phyloP scores from a whole-genome alignment of 2,329 filamentous ascomycete species.

The Hypoxylon sp. region DNA sequence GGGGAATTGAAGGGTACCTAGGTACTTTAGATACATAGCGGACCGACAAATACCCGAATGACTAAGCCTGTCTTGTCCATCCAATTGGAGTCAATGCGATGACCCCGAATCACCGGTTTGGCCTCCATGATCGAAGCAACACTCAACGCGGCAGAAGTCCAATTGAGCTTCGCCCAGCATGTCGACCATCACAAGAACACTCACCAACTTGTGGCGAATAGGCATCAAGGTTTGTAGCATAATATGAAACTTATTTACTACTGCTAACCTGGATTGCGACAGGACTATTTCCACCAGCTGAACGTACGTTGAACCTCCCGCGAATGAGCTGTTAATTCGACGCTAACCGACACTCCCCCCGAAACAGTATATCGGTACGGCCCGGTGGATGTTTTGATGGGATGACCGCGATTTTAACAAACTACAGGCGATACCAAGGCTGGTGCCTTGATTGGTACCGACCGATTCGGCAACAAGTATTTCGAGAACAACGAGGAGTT shows the following conservation, averaged over 20 bases:
- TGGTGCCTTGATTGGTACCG: slow-evolving; percentile 85
- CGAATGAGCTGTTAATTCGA: slow-evolving; percentile 45
- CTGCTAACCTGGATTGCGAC: slow-evolving; percentile 46
- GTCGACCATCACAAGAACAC: slow-evolving; percentile 91
- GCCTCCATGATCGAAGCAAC: slow-evolving; percentile 41
- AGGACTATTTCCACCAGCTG: slow-evolving; percentile 95
- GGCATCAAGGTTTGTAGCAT: slow-evolving; percentile 80
- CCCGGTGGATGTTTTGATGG: neutral
- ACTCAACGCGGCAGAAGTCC: slow-evolving; percentile 44
- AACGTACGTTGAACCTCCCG: slow-evolving; percentile 74
- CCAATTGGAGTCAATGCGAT: slow-evolving; percentile 41
- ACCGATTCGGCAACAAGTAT: slow-evolving; percentile 97
- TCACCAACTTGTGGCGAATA: slow-evolving; percentile 88
- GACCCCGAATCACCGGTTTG: slow-evolving; percentile 40
- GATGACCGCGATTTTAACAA: slow-evolving; percentile 28
- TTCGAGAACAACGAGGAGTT: slow-evolving; percentile 97
- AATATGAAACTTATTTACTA: slow-evolving; percentile 9
- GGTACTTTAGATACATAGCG: slow-evolving; percentile 23
- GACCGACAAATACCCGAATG: slow-evolving; percentile 30
- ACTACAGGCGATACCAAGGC: slow-evolving; percentile 92
- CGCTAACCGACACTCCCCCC: slow-evolving; percentile 48
- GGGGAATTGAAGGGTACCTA: slow-evolving; percentile 5
- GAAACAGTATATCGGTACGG: slow-evolving; percentile 70
- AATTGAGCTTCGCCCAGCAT: slow-evolving; percentile 70
- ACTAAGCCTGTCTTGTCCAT: slow-evolving; percentile 14